These are phyloP conservation scores for Mycena indigotica DNA, from an alignment of 768 basidiomycete genomes.

Conservation along the genomic window DNA sequence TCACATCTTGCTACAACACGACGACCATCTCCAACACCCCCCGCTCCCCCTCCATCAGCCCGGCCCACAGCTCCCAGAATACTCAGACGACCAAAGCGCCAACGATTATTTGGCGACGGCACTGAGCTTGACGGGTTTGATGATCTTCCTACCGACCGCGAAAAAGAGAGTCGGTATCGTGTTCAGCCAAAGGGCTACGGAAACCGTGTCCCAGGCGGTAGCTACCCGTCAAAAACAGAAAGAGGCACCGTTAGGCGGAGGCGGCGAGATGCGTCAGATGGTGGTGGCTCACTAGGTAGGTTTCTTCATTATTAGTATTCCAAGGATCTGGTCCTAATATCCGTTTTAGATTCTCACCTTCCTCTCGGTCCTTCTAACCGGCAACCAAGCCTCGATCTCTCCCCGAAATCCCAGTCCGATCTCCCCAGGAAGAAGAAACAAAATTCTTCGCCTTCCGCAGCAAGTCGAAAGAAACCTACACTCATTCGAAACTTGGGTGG, in stretches of 20 bases:
- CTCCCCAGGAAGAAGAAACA: constrained; percentile 58
- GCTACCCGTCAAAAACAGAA: constrained; percentile 48
- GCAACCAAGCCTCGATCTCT: constrained; percentile 64
- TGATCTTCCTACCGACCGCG: constrained; percentile 83
- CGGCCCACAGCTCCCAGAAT: constrained; percentile 60
- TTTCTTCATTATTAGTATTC: constrained; percentile 13
- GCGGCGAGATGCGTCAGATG: constrained; percentile 45
- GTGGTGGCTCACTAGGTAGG: constrained; percentile 47
- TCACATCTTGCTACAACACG: constrained; percentile 50
- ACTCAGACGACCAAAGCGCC: constrained; percentile 76
- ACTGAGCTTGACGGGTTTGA: constrained; percentile 89
- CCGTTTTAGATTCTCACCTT: constrained; percentile 22
- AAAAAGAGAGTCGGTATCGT: constrained; percentile 74
- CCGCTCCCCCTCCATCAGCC: constrained; percentile 37
- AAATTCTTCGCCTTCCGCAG: constrained; percentile 45
- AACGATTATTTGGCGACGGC: constrained; percentile 79
- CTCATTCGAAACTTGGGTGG: constrained; percentile 85
- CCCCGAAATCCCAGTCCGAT: constrained; percentile 40
- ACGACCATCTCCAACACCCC: constrained; percentile 32
- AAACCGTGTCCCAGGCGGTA: constrained; percentile 62
- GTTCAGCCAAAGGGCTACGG: constrained; percentile 73
- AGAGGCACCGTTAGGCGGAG: constrained; percentile 64
- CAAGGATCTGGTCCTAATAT: neutral
- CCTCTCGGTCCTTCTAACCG: constrained; percentile 41
- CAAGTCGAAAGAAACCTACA: constrained; percentile 70